Base-by-base conservation (phyloP, 2,329 filamentous ascomycete genomes). In the Claviceps purpurea region DNA sequence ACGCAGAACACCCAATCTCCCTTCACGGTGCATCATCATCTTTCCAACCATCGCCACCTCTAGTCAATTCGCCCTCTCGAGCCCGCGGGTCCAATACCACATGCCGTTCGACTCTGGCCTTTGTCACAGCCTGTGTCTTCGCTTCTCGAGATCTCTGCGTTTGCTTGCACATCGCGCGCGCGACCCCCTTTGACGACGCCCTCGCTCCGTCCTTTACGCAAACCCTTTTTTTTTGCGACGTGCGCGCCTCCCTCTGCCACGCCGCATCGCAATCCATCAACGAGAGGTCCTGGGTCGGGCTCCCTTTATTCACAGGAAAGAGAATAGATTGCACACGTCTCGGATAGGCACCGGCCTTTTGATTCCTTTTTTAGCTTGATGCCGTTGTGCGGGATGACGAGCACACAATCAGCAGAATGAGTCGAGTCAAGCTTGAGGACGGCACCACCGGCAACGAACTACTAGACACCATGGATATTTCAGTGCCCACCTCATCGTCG, bases 401-500 rank as follows among this genome's bases (percentile, higher is more conserved):
- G 61, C 60, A 64, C 60, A 64, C 68, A 56, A 63, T 64, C 50
- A 62, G 55, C 60, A 68, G 63, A 60, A 71, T 74, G 65, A 70
- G 71, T 60, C 65, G 66, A 57, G 64, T 74, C 54, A 74, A 70
- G 61, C 65, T 71, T 50, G 71, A 75, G 58, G 68, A 72, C 40
- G 63, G 61, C 48, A 62, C 61, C 52, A 62, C 61, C 50, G 13
- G 8, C 10, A 69, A 70, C 56, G 68, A 67, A 54, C 56, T 61
- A 53, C 60, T 58, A 52, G 56, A 71, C 53, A 73, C 72, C 61
- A 69, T 65, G 59, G 71, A 73, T 57, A 61, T 61, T 52, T 68
- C 66, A 57, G 65, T 63, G 55, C 65, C 67, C 42, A 65, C 68
- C 48, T 68, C 70, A 13, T 66, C 70, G n/a, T 58, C 60, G 38